phyloP scores from a whole-genome alignment of 495 filamentous ascomycete species.

The Penicillium simplicissimum region DNA sequence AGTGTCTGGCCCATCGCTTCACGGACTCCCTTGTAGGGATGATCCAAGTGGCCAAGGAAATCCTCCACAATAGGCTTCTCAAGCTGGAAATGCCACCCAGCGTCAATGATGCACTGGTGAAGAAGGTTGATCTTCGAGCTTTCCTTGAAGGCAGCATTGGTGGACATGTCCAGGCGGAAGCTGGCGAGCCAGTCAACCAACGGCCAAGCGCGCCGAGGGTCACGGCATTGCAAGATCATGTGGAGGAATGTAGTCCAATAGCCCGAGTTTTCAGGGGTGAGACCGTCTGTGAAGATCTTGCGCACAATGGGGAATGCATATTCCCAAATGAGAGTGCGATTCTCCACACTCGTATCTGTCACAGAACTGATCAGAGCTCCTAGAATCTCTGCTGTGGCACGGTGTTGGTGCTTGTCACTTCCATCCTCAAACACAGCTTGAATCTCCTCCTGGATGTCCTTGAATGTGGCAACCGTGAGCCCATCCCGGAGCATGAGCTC shows the following conservation, averaged over 20 bases:
- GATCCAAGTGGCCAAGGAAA: constrained; percentile 88
- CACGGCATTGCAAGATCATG: constrained; percentile 77
- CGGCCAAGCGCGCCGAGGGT: constrained; percentile 84
- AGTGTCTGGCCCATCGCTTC: constrained; percentile 92
- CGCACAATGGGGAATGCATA: constrained; percentile 89
- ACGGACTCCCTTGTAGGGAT: constrained; percentile 95
- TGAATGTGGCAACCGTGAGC: constrained; percentile 71
- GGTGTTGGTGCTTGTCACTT: constrained; percentile 96
- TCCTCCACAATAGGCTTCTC: constrained; percentile 89
- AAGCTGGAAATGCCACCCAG: constrained; percentile 94
- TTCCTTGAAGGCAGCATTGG: constrained; percentile 98
- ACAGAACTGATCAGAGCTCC: constrained; percentile 78
- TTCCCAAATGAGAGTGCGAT: constrained; percentile 75
- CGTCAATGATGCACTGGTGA: constrained; percentile 81
- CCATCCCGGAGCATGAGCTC: constrained; percentile 75
- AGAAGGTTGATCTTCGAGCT: constrained; percentile 93
- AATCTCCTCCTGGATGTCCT: constrained; percentile 83
- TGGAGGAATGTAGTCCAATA: constrained; percentile 97
- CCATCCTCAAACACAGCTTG: constrained; percentile 81
- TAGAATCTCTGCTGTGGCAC: constrained; percentile 92
- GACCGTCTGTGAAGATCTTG: constrained; percentile 79
- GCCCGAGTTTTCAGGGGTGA: constrained; percentile 89
- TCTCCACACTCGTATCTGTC: constrained; percentile 65
- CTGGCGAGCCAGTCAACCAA: constrained; percentile 79
- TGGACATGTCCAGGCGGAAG: constrained; percentile 89